Percentiles rank a stretch among this genome's conserved stretches.
Evolutionary conservation across 1,284 basidiomycete genomes (phyloP).

Genomic region (Trametes sp.): DNA sequence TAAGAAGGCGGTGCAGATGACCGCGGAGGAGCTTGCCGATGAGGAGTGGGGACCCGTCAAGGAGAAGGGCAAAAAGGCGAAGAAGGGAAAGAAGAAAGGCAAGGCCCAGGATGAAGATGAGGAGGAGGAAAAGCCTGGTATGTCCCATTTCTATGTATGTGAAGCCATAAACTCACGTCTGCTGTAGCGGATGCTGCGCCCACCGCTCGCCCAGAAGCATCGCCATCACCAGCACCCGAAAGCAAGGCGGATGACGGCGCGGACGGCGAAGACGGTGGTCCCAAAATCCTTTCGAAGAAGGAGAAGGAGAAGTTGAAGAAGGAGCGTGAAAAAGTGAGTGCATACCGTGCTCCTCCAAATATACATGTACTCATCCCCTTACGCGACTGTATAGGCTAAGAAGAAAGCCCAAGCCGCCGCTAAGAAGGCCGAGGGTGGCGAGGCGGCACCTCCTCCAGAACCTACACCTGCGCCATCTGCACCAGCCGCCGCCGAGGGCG

Average conservation of each 20-base stretch:
- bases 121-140: slow-evolving; percentile 43
- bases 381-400: slow-evolving; percentile 70
- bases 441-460: slow-evolving; percentile 25
- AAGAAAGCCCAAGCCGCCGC: slow-evolving; percentile 93
- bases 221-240: slow-evolving; percentile 42
- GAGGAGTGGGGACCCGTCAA: slow-evolving; percentile 72
- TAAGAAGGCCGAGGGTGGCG: slow-evolving; percentile 67
- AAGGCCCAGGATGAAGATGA: slow-evolving; percentile 51
- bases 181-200: slow-evolving; percentile 15
- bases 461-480: slow-evolving; percentile 38
- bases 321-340: slow-evolving; percentile 86
- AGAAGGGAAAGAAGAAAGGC: slow-evolving; percentile 66
- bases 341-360: slow-evolving; percentile 5
- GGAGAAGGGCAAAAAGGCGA: slow-evolving; percentile 61
- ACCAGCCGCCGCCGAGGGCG: slow-evolving; percentile 51
- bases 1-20: slow-evolving; percentile 56
- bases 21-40: slow-evolving; percentile 70
- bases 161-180: neutral
- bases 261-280: slow-evolving; percentile 51
- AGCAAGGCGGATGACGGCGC: slow-evolving; percentile 40
- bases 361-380: neutral
- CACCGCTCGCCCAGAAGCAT: slow-evolving; percentile 25
- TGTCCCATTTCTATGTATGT: neutral
- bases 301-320: slow-evolving; percentile 96
- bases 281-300: slow-evolving; percentile 84